These are phyloP conservation scores for Zymoseptoria passerinii DNA, from an alignment of 2,329 filamentous ascomycete species.

Conservation along the genomic window DNA sequence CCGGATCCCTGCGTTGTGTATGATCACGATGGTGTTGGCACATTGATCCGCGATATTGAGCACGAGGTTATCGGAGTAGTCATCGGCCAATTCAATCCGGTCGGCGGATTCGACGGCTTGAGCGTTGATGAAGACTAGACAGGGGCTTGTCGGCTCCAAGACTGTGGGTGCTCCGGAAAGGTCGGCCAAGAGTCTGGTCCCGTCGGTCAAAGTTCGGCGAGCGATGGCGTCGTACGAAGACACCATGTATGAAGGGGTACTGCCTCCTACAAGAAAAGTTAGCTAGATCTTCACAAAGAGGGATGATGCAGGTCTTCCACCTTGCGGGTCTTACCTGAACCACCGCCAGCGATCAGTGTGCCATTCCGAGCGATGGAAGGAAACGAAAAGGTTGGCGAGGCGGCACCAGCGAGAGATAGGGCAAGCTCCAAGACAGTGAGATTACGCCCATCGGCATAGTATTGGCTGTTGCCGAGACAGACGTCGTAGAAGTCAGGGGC, in stretches of 20 bases:
- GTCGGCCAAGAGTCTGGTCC: slow-evolving; percentile 53
- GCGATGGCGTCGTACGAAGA: slow-evolving; percentile 31
- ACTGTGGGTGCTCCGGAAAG: slow-evolving; percentile 46
- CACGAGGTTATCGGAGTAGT: slow-evolving; percentile 48
- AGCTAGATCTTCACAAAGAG: background rate
- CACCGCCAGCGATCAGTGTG: slow-evolving; percentile 19
- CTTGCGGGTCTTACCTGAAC: slow-evolving; percentile 20
- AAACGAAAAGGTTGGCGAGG: background rate
- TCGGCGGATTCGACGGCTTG: slow-evolving; percentile 33
- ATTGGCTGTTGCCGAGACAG: slow-evolving; percentile 9
- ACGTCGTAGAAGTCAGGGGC: slow-evolving; percentile 1
- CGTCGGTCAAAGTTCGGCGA: slow-evolving; percentile 39
- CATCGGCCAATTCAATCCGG: slow-evolving; percentile 29
- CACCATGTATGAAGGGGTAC: slow-evolving; percentile 28
- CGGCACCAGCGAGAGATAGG: background rate
- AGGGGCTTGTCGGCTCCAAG: slow-evolving; percentile 31
- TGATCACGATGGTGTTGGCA: slow-evolving; percentile 55
- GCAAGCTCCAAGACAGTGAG: background rate
- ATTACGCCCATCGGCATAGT: slow-evolving; percentile 3
- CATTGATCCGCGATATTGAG: slow-evolving; percentile 50
- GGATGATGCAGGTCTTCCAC: slow-evolving; percentile 12
- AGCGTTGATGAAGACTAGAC: slow-evolving; percentile 55
- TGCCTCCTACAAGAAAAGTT: slow-evolving; percentile 17
- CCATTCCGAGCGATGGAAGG: slow-evolving; percentile 8
- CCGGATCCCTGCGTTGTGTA: slow-evolving; percentile 51